Base-by-base conservation (phyloP, 768 basidiomycete species). In the Mycena galopus region DNA sequence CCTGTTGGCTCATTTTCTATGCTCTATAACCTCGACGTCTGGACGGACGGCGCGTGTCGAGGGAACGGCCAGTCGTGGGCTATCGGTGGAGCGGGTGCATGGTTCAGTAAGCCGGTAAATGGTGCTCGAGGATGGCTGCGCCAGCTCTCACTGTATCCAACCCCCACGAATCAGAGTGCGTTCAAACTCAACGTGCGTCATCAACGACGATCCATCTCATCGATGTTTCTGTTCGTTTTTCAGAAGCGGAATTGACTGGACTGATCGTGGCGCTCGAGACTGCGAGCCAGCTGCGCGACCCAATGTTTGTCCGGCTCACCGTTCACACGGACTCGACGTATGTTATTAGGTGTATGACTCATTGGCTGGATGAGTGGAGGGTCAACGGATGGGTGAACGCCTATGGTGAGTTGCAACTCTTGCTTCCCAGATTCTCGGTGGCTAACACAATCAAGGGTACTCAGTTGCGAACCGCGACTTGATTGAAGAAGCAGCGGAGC, bases 381-480 rank as follows among this genome's bases (percentile, higher is more conserved):
- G 14, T 30, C 10, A 73, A 73, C 50, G 72, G 72, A 7, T 73
- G 72, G 72, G 2, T 1, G 19, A 73, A 63, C 29, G 8, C 58
- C 12, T 44, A 53, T 23, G 72, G 72, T 73, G 27, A 30, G 71
- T 32, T 30, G 11, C 27, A 16, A 5, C 17, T 11, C 27, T 55
- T 25, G 25, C 4, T 25, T 29, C 47, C n/a, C 59, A 33, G 37
- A 16, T 23, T 29, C n/a, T 35, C n/a, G 30, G 11, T 33, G 11
- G 14, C 21, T 50, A 9, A 44, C 37, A 12, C 23, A 67, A n/a
- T n/a, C n/a, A n/a, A n/a, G 66, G 65, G 23, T 29, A 29, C 17
- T 55, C 55, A 30, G 72, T 73, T 60, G 29, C 17, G 44, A 73
- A 73, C 53, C 66, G 57, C 56, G 72, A 65, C 27, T 63, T 73